phyloP scores from a whole-genome alignment of 1,284 basidiomycete species.

The Sporisorium iseilematis-ciliati region DNA sequence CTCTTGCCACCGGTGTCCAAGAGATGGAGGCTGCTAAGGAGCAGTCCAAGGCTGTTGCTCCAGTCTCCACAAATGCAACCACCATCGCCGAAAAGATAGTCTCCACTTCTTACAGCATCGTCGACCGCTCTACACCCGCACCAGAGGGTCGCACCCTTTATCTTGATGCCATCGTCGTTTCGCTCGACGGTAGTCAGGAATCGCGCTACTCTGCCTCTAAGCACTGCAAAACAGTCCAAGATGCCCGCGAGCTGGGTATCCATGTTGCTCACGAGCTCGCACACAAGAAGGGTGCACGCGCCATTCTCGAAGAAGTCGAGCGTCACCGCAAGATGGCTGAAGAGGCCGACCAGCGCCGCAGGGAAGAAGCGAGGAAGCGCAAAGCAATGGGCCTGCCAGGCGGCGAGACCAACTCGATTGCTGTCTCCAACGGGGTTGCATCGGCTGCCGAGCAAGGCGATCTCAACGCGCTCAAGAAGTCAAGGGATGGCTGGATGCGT shows the following conservation, averaged over 20 bases:
- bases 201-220: conserved; percentile 47
- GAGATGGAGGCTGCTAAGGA: conserved; percentile 27
- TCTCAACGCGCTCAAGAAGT: conserved; percentile 37
- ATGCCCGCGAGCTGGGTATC: conserved; percentile 59
- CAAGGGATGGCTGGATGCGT: conserved; percentile 42
- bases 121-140: conserved; percentile 50
- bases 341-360: conserved; percentile 57
- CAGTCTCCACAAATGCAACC: conserved; percentile 8
- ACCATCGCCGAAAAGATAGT: conserved; percentile 51
- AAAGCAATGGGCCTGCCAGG: conserved; percentile 41
- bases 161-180: conserved; percentile 67
- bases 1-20: conserved; percentile 41
- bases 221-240: conserved; percentile 49
- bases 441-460: conserved; percentile 39
- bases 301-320: conserved; percentile 68
- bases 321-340: conserved; percentile 66
- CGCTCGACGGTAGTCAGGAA: conserved; percentile 62
- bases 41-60: conserved; percentile 3
- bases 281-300: conserved; percentile 56
- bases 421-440: conserved; percentile 26
- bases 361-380: conserved; percentile 50
- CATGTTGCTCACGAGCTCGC: conserved; percentile 62
- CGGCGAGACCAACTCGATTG: conserved; percentile 25
- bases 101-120: conserved; percentile 45
- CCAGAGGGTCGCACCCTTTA: conserved; percentile 46